Conservation (phyloP, 106 monocot genomes). For the Acanthochlamys bracteata region DNA sequence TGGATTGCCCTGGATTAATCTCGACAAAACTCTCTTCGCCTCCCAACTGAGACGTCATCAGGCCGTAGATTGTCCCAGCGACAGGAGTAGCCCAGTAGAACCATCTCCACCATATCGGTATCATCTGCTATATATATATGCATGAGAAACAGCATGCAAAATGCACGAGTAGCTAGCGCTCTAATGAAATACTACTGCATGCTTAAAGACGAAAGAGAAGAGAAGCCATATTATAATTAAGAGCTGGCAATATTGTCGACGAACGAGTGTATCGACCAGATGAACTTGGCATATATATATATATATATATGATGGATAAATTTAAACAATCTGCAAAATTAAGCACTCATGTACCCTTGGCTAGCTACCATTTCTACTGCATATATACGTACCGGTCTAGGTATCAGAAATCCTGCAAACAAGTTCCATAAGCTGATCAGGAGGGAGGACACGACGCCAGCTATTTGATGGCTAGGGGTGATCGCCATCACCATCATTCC, state of each 20-base stretch:
- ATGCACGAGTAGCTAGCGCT: no score
- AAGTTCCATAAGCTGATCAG: constrained; percentile 8
- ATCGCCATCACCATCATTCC: constrained; percentile 17
- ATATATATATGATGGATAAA: no score
- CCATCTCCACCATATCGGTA: constrained; percentile 43
- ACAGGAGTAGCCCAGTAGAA: constrained; percentile 28
- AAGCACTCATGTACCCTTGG: no score
- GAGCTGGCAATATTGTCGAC: no score
- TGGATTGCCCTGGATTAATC: constrained; percentile 40
- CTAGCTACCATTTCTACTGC: no score
- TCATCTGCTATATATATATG: constrained; percentile 24
- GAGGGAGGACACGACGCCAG: constrained; percentile 3
- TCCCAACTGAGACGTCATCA: constrained; percentile 30
- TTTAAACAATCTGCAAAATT: no score
- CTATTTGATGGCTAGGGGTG: constrained; percentile 1
- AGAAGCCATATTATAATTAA: no score
- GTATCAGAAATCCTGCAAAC: constrained; percentile 12
- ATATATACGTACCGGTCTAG: constrained; percentile 8
- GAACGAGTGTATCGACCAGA: no score
- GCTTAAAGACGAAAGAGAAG: no score
- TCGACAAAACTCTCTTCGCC: constrained; percentile 11
- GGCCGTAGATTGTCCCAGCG: constrained; percentile 27
- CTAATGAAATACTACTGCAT: no score
- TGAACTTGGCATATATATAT: no score
- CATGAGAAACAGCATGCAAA: no score